Base-by-base conservation (phyloP, 352 stramenopile species). In the Pythium coloratum region DNA sequence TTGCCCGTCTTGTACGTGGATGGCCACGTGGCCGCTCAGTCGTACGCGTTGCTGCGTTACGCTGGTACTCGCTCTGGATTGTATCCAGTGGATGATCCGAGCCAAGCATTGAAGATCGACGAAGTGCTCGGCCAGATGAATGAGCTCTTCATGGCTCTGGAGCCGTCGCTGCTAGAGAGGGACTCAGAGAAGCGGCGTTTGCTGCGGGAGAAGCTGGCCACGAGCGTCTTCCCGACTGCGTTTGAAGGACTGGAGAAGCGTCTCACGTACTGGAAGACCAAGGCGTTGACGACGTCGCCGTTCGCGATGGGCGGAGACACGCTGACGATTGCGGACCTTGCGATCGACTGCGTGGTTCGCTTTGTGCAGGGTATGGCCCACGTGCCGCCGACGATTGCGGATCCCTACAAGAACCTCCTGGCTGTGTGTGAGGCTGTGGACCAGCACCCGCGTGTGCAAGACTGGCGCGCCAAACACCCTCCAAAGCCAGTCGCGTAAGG, bases 311-410 rank as follows among this genome's bases (percentile, higher is more conserved):
- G 72, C 13, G 56, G 50, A 14, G 50, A 70, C 16, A 59, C 50
- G 7, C 32, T 88, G 14, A 88, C 81, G 6, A 67, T 86, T 12
- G 83, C 81, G 0, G 83, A 91, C 47, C 59, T 91, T 3, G 78
- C 73, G 12, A 77, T 91, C 47, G 84, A 83, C 54, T 65, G 64
- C 20, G 46, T 84, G 8, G 24, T 87, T 9, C 14, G 49, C 42
- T 68, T 68, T 14, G 58, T 69, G 7, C 18, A 46, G 32, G 51
- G 40, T 2, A 56, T 69, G 16, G 53, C 49, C n/a, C 30, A 62
- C 54, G 62, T 68, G 8, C 62, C 62, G 28, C 47, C 53, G n/a
- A 55, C 55, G 33, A 59, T 69, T 14, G 33, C 60, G 13, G 63
- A 64, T 56, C 10, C 50, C 14, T 64, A 60, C 42, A 42, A 32